A percentile compares a stretch with the other conserved stretches of the same genome.
Conservation (phyloP, 139 green algal genomes). For the Marvania coccoides region DNA sequence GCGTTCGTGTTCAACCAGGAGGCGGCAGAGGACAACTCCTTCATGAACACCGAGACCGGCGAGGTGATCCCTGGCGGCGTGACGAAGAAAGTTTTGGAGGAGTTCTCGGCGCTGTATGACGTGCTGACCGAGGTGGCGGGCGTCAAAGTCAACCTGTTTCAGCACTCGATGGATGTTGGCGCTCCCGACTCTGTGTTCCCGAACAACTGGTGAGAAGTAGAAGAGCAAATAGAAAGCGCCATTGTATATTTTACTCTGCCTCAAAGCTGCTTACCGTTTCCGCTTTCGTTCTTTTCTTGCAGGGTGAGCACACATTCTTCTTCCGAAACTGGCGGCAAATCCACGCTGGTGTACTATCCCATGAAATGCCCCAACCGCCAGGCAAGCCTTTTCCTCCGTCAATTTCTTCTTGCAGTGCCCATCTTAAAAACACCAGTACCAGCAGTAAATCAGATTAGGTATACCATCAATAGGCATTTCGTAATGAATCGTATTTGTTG, state of each 20-base stretch:
- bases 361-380: conserved; percentile 85
- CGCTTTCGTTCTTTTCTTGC: no score
- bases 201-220: conserved; percentile 99
- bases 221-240: no score
- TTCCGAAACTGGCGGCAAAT: conserved; percentile 25
- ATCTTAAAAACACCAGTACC: neutral
- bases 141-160: conserved; percentile 40
- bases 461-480: neutral
- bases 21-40: conserved; percentile 83
- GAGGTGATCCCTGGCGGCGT: neutral
- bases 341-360: conserved; percentile 84
- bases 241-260: no score
- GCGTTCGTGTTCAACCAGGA: conserved; percentile 93
- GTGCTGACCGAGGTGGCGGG: conserved; percentile 66
- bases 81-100: conserved; percentile 46
- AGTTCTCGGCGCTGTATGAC: conserved; percentile 73
- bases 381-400: no score
- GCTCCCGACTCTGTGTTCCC: conserved; percentile 93
- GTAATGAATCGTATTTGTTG: no score
- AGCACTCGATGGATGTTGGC: conserved; percentile 68
- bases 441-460: neutral
- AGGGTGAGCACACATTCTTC: conserved; percentile 54
- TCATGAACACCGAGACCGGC: conserved; percentile 63
- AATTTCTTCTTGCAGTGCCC: neutral
- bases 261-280: no score